Percentiles rank a stretch among this genome's conserved stretches.
Evolutionary conservation across 1,284 basidiomycete species (phyloP).

Genomic region (Tausonia pullulans): DNA sequence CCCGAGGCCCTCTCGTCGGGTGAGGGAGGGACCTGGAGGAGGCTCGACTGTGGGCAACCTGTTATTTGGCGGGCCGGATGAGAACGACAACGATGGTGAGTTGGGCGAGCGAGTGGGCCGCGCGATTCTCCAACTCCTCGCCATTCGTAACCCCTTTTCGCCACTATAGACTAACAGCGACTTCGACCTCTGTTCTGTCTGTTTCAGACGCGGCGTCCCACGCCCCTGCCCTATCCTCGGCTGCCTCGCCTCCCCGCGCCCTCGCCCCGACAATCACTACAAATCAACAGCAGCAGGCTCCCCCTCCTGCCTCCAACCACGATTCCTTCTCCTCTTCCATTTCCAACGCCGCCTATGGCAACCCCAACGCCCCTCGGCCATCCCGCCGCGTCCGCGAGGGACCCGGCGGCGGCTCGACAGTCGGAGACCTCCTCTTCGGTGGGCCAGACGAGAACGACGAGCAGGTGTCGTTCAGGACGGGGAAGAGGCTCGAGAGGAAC

Average conservation of each 20-base stretch:
- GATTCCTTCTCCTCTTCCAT: background rate
- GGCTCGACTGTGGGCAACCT: background rate
- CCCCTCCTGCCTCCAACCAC: background rate
- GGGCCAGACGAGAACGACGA: background rate
- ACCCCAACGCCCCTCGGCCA: background rate
- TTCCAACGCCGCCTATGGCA: background rate
- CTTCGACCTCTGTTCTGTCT: background rate
- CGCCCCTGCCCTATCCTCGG: background rate
- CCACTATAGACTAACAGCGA: no score
- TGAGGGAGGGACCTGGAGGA: slow-evolving; percentile 2
- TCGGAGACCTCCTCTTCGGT: background rate
- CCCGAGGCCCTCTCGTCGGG: background rate
- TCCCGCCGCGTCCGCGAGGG: slow-evolving; percentile 3
- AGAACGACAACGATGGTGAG: background rate
- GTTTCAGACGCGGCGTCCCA: background rate
- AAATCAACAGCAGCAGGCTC: background rate
- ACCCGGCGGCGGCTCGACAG: slow-evolving; percentile 1
- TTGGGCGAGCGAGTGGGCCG: no score
- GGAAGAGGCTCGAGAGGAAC: background rate
- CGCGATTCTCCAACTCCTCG: no score
- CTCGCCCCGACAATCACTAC: background rate
- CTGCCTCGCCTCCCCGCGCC: no score
- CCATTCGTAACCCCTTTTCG: no score
- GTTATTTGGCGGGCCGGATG: background rate
- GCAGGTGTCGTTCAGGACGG: background rate